A percentile compares a stretch with the other conserved stretches of the same genome.
phyloP scores from a whole-genome alignment of 2,329 filamentous ascomycete species.

The Biscogniauxia marginata region DNA sequence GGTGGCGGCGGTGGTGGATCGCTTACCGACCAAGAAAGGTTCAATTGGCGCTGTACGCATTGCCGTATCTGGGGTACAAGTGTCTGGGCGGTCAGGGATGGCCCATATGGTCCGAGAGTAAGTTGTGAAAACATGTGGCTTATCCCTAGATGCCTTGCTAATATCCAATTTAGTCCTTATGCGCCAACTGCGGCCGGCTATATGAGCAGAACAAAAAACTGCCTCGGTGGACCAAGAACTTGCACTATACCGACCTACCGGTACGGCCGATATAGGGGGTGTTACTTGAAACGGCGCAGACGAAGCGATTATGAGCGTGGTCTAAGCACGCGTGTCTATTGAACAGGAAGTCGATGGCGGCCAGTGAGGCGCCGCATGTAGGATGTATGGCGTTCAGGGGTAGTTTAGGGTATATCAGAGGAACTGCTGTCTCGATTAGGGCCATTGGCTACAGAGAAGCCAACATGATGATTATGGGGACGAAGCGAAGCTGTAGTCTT shows the following conservation, averaged over 20 bases:
- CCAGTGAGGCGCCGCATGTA: constrained; percentile 4
- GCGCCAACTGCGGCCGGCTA: constrained; percentile 87
- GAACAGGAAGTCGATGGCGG: neutral
- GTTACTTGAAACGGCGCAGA: neutral
- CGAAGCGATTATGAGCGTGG: neutral
- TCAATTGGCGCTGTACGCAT: constrained; percentile 83
- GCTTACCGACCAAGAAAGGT: constrained; percentile 74
- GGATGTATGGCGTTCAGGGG: constrained; percentile 12
- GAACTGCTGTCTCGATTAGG: constrained; percentile 12
- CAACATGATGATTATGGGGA: constrained; percentile 6
- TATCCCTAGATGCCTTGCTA: constrained; percentile 11
- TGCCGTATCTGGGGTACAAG: constrained; percentile 85
- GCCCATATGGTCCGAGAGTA: constrained; percentile 79
- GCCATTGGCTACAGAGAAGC: constrained; percentile 19
- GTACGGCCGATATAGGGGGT: constrained; percentile 19
- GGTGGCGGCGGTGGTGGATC: constrained; percentile 66
- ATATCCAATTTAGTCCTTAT: constrained; percentile 63
- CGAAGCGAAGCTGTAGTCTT: no score
- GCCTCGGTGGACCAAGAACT: constrained; percentile 71
- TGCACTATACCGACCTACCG: constrained; percentile 48
- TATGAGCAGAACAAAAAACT: constrained; percentile 85
- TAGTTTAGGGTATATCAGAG: constrained; percentile 12
- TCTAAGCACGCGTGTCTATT: neutral
- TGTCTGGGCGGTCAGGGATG: constrained; percentile 93
- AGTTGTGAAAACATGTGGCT: constrained; percentile 36